Conservation (phyloP, 208 protist species). For the Leishmania arabica region DNA sequence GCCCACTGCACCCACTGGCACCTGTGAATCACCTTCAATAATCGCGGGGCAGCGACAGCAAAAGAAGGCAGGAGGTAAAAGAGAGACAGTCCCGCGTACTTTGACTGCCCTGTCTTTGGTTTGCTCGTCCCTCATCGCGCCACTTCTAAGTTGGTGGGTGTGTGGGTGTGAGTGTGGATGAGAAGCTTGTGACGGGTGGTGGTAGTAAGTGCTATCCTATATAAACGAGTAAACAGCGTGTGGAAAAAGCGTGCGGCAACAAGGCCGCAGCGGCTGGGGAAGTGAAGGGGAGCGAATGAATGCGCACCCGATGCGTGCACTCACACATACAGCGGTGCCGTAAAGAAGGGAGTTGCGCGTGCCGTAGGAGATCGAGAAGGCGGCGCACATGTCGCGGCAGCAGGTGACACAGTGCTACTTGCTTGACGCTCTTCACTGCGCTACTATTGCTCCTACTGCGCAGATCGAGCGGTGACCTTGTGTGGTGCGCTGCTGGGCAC, state of each 20-base stretch:
- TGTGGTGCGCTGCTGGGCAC: background rate
- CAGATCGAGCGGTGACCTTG: background rate
- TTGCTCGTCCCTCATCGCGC: background rate
- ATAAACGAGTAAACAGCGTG: background rate
- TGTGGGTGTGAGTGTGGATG: background rate
- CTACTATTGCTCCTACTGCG: background rate
- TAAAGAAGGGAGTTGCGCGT: background rate
- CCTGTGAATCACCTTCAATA: background rate
- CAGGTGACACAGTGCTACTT: background rate
- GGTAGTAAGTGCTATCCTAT: background rate
- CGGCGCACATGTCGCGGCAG: background rate
- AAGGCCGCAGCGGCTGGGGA: background rate
- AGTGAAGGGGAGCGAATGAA: background rate
- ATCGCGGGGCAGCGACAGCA: background rate
- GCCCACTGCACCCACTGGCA: background rate
- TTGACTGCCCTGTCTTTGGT: background rate
- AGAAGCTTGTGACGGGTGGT: background rate
- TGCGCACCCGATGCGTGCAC: background rate
- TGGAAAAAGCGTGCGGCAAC: background rate
- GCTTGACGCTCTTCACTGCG: background rate
- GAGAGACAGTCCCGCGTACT: background rate
- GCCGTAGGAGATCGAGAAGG: background rate
- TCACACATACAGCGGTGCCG: background rate
- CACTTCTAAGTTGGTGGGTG: background rate
- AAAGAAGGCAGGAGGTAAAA: background rate